Conservation (phyloP, 805 yeast species). For the Priceomyces fermenticarens region DNA sequence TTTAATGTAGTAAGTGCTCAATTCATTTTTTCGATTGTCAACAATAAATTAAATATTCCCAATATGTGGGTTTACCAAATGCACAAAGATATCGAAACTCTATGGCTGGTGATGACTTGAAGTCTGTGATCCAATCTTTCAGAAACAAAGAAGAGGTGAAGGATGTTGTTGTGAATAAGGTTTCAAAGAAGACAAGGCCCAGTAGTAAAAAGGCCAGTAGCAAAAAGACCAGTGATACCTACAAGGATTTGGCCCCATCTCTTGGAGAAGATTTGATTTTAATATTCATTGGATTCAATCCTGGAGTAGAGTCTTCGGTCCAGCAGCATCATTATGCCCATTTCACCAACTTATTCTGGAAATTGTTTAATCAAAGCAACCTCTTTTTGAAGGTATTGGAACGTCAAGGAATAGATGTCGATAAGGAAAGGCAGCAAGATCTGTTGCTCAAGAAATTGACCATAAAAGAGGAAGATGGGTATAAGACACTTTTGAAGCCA, state of each 20-base stretch:
- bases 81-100: too few relatives aligned
- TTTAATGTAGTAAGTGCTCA: too few relatives aligned
- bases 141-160: constrained; percentile 9
- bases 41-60: too few relatives aligned
- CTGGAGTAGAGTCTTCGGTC: constrained; percentile 60
- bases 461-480: constrained; percentile 7
- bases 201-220: constrained; percentile 1
- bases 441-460: constrained; percentile 11
- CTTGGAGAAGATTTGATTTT: constrained; percentile 24
- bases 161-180: neutral
- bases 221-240: constrained; percentile 3
- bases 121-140: constrained; percentile 14
- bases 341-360: constrained; percentile 67
- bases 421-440: constrained; percentile 8
- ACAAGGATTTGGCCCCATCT: constrained; percentile 33
- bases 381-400: constrained; percentile 29
- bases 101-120: constrained; percentile 7
- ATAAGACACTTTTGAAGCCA: constrained; percentile 15
- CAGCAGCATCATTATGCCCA: constrained; percentile 75
- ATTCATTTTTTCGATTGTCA: too few relatives aligned
- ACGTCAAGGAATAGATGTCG: neutral
- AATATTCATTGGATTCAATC: constrained; percentile 71
- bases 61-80: too few relatives aligned
- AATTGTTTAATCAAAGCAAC: constrained; percentile 51
- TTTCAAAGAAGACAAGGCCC: constrained; percentile 1